Evolutionary conservation across 2,329 filamentous ascomycete species (phyloP).

Genomic region (Pseudocercospora crystallina): DNA sequence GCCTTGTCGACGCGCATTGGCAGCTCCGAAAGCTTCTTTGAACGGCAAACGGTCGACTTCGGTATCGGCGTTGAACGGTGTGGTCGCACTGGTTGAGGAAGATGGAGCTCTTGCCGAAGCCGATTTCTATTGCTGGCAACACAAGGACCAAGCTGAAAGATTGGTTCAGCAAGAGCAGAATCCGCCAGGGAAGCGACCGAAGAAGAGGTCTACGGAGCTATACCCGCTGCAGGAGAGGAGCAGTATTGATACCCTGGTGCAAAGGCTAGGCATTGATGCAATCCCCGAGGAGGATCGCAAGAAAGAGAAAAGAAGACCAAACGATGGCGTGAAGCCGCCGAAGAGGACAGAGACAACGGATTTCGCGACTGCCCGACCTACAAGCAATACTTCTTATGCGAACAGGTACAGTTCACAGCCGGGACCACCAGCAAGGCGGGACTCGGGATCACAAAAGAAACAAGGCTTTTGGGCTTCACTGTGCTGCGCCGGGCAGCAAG

Average conservation of each 20-base stretch:
- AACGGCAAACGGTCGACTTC: slow-evolving; percentile 28
- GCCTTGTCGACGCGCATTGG: slow-evolving; percentile 74
- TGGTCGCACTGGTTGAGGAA: slow-evolving; percentile 47
- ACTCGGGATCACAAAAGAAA: slow-evolving; percentile 27
- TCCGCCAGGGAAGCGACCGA: slow-evolving; percentile 16
- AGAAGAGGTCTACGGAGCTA: slow-evolving; percentile 40
- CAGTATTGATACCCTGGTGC: slow-evolving; percentile 84
- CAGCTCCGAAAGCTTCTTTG: slow-evolving; percentile 44
- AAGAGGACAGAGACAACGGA: slow-evolving; percentile 16
- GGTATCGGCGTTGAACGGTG: slow-evolving; percentile 28
- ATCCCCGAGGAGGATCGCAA: slow-evolving; percentile 11
- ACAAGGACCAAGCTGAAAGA: slow-evolving; percentile 77
- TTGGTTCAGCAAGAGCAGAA: slow-evolving; percentile 15
- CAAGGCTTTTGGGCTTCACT: slow-evolving; percentile 45
- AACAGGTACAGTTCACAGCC: slow-evolving; percentile 11
- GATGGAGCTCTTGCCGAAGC: slow-evolving; percentile 56
- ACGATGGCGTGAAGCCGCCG: slow-evolving; percentile 12
- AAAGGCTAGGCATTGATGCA: slow-evolving; percentile 61
- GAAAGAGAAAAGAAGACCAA: slow-evolving; percentile 10
- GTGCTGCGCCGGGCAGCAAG: slow-evolving; percentile 43
- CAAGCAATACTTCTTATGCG: neutral
- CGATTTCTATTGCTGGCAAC: slow-evolving; percentile 87
- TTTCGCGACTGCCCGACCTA: slow-evolving; percentile 11
- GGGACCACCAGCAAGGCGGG: slow-evolving; percentile 14
- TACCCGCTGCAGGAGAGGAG: slow-evolving; percentile 64